Evolutionary conservation across 352 stramenopile species (phyloP), one percentile per base, ranked within the genome.

Genomic region (Phytophthora pluvialis): DNA sequence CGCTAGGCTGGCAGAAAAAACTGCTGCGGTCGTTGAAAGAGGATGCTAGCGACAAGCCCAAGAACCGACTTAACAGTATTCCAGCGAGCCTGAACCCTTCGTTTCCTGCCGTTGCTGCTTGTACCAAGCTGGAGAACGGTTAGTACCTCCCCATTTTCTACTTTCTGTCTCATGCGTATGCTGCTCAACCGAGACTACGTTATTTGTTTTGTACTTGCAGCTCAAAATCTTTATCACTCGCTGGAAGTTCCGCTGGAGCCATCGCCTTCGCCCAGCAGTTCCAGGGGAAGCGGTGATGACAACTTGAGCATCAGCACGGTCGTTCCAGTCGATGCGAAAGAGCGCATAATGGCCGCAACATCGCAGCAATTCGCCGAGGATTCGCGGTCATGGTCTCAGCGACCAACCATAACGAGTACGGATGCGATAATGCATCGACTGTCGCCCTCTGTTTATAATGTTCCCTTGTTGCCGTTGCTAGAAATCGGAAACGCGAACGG

Each of bases 1-100:
- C 76, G 46, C 32, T 67, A 33, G 73, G 77, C 26, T 85, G 76
- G 76, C 76, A 85, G 26, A 81, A 72, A 9, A 66, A 60, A 35
- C 33, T 83, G 51, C 25, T 75, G 18, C 7, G 71, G 31, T 66
- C 66, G 7, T 26, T 72, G 25, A 47, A 42, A 16, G 49, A 61
- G 42, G 46, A 59, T 13, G 36, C 26, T 4, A 60, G 15, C 15
- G n/a, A 38, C 9, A 49, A 45, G 33, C 18, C 38, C 1, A 33
- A 70, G 13, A 12, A 42, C 42, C 26, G 36, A 9, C 10, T 67
- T 44, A 39, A 21, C 35, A 47, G 18, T 10, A 9, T 45, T 9
- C 21, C 33, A 15, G 36, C 12, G 12, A 3, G 36, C 1, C 13
- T 32, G 16, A 46, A n/a, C 4, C 18, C 36, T 15, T 33, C 18